phyloP scores from a whole-genome alignment of 2,329 filamentous ascomycete genomes.

The Colletotrichum lentis region DNA sequence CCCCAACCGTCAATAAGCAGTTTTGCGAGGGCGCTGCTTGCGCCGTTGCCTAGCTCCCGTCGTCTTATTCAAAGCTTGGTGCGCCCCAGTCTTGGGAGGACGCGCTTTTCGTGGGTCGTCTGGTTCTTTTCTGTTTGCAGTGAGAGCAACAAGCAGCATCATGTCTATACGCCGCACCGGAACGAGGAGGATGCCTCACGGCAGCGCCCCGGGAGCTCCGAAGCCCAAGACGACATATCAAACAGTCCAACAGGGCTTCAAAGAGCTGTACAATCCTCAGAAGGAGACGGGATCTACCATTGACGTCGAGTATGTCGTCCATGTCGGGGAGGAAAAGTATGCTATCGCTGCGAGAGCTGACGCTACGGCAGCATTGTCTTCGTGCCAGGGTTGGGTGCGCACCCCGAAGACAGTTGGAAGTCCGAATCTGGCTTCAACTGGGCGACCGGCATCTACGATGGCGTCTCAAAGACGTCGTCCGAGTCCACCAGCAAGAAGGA shows the following conservation, averaged over 20 bases:
- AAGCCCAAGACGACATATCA: constrained; percentile 48
- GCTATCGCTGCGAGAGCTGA: constrained; percentile 26
- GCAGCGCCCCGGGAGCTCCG: constrained; percentile 29
- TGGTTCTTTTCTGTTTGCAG: not conserved
- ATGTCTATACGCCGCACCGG: constrained; percentile 33
- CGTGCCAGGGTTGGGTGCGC: constrained; percentile 52
- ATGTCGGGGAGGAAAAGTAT: not conserved
- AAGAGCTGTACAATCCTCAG: constrained; percentile 48
- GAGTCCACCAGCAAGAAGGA: constrained; percentile 45
- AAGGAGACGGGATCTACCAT: constrained; percentile 43
- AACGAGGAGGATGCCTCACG: constrained; percentile 32
- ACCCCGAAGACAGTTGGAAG: constrained; percentile 52
- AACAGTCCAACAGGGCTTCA: constrained; percentile 50
- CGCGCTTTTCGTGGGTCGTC: not conserved
- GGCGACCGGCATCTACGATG: constrained; percentile 47
- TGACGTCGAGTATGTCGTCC: constrained; percentile 48
- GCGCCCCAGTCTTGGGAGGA: constrained; percentile 13
- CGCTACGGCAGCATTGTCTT: constrained; percentile 49
- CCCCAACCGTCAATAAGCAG: constrained; percentile 16
- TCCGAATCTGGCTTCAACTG: constrained; percentile 53
- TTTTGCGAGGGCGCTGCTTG: constrained; percentile 15
- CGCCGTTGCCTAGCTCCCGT: constrained; percentile 26
- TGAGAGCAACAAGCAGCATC: constrained; percentile 3
- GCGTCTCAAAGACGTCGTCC: constrained; percentile 50
- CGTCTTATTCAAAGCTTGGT: constrained; percentile 24